phyloP scores from a whole-genome alignment of 2,329 filamentous ascomycete genomes.

The Xylaria sp. region DNA sequence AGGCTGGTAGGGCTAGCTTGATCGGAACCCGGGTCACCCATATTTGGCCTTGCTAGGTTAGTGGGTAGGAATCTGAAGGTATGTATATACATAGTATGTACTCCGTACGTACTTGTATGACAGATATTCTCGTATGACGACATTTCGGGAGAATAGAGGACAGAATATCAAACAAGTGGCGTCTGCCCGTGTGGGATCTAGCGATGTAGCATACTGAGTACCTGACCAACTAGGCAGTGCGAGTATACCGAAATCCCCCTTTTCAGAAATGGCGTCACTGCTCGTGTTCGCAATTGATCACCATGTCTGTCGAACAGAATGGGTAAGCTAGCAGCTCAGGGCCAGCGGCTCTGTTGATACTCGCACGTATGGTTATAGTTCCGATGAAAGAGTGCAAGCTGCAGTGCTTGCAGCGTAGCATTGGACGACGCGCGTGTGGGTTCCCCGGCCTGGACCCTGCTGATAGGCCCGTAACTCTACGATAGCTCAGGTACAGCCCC shows the following conservation, averaged over 20 bases:
- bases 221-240: too few species aligned
- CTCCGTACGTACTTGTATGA: too few species aligned
- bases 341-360: conserved; percentile 16
- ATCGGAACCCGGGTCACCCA: conserved; percentile 21
- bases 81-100: too few species aligned
- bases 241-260: conserved; percentile 14
- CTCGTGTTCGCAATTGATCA: conserved; percentile 35
- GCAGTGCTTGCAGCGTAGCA: conserved; percentile 29
- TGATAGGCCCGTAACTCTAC: conserved; percentile 12
- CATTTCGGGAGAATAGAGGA: conserved; percentile 30
- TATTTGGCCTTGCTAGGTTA: conserved; percentile 2
- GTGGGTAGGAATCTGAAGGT: conserved; percentile 1
- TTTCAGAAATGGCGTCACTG: conserved; percentile 34
- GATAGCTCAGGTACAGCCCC: conserved; percentile 48
- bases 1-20: conserved; percentile 31
- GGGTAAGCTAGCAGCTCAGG: conserved; percentile 20
- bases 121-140: conserved; percentile 37
- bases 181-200: conserved; percentile 12
- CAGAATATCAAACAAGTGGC: conserved; percentile 25
- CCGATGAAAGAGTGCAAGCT: conserved; percentile 24
- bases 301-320: conserved; percentile 16
- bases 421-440: conserved; percentile 29
- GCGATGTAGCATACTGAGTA: not conserved
- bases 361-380: conserved; percentile 18
- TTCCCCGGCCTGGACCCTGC: conserved; percentile 24